Percentiles rank a stretch among this genome's conserved stretches.
Evolutionary conservation across 768 basidiomycete genomes (phyloP).

Genomic region (Leccinum olivaceopallidum): DNA sequence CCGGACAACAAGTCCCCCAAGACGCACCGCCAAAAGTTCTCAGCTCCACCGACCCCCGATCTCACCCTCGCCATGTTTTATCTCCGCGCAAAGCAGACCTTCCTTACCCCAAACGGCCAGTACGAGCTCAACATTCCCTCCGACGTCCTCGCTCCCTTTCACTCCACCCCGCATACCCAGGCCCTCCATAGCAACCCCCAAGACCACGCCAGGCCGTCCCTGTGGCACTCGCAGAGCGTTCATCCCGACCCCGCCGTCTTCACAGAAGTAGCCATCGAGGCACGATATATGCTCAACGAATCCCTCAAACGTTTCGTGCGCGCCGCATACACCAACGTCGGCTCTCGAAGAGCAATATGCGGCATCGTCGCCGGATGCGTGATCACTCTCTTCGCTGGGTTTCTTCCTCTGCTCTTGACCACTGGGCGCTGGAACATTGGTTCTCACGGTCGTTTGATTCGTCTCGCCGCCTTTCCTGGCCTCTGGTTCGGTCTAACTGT

Average conservation of each 20-base stretch:
- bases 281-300: conserved; percentile 57
- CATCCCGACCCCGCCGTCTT: conserved; percentile 72
- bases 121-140: conserved; percentile 76
- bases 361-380: conserved; percentile 65
- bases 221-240: conserved; percentile 32
- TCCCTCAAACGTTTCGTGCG: conserved; percentile 66
- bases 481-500: conserved; percentile 70
- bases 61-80: conserved; percentile 73
- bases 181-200: conserved; percentile 3
- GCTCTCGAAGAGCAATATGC: conserved; percentile 66
- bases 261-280: conserved; percentile 56
- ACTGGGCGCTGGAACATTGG: conserved; percentile 36
- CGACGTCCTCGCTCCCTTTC: conserved; percentile 61
- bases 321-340: conserved; percentile 69
- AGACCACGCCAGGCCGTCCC: conserved; percentile 8
- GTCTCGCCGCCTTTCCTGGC: conserved; percentile 62
- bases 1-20: conserved; percentile 43
- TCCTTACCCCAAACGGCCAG: conserved; percentile 68
- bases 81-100: conserved; percentile 76
- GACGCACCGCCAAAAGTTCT: conserved; percentile 33
- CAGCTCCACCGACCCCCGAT: conserved; percentile 39
- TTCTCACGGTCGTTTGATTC: conserved; percentile 48
- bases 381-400: conserved; percentile 45
- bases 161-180: conserved; percentile 40
- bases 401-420: conserved; percentile 55